phyloP scores from a whole-genome alignment of 2,329 filamentous ascomycete species.

The Aspergillus tubingensis region DNA sequence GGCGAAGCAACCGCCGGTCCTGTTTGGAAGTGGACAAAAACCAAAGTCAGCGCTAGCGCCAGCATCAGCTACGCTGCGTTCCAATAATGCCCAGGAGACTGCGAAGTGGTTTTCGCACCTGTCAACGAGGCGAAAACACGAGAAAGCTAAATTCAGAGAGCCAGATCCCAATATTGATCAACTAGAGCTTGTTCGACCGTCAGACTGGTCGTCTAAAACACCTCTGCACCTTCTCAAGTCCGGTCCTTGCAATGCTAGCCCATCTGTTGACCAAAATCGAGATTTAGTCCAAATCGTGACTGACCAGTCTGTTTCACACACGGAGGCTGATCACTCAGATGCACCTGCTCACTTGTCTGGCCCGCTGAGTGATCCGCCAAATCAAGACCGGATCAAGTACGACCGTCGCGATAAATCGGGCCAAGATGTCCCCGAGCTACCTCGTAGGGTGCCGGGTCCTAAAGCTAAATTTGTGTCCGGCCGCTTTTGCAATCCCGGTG shows the following conservation, averaged over 20 bases:
- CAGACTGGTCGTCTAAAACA: slow-evolving; percentile 30
- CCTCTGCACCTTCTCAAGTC: neutral
- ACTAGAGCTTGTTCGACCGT: slow-evolving; percentile 39
- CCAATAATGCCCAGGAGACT: slow-evolving; percentile 10
- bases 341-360: neutral
- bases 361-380: no score
- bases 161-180: slow-evolving; percentile 38
- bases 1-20: slow-evolving; percentile 12
- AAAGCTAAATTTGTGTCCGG: neutral
- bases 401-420: neutral
- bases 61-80: neutral
- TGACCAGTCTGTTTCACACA: neutral
- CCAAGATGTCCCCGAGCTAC: slow-evolving; percentile 5
- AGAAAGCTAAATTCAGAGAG: slow-evolving; percentile 37
- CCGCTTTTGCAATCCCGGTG: slow-evolving; percentile 27
- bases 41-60: neutral
- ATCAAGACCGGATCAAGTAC: neutral
- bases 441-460: slow-evolving; percentile 11
- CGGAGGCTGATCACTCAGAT: neutral
- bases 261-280: neutral
- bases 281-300: neutral
- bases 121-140: slow-evolving; percentile 30
- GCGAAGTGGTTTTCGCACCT: slow-evolving; percentile 23
- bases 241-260: neutral
- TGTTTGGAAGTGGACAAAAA: slow-evolving; percentile 21